A percentile compares a stretch with the other conserved stretches of the same genome.
These are phyloP conservation scores for Pelargonium nanum DNA, from an alignment of 345 rosid genomes.

Conservation along the genomic window DNA sequence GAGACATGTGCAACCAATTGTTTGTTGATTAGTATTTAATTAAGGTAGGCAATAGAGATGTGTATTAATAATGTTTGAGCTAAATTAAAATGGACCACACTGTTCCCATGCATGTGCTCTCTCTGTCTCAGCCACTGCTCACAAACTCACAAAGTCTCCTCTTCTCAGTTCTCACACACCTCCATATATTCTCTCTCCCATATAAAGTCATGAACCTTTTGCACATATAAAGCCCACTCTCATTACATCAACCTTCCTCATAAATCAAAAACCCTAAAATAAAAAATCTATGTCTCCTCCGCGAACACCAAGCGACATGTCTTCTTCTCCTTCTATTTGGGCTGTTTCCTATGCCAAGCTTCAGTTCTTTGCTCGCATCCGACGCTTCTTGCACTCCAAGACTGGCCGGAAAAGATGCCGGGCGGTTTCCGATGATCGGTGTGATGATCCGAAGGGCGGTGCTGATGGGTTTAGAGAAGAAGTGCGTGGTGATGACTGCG, in stretches of 20 bases:
- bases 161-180: not conserved
- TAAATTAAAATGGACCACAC: constrained; percentile 28
- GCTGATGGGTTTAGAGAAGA: not conserved
- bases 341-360: constrained; percentile 31
- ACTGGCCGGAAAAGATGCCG: constrained; percentile 23
- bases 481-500: constrained; percentile 1
- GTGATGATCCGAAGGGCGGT: not conserved
- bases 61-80: too few species aligned
- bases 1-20: too few species aligned
- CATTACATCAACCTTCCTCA: constrained; percentile 10
- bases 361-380: constrained; percentile 45
- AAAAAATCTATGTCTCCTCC: constrained; percentile 13
- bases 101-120: constrained; percentile 43
- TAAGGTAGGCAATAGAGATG: too few species aligned
- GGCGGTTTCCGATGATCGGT: constrained; percentile 14
- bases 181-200: constrained; percentile 15
- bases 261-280: not conserved
- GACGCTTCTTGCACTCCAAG: constrained; percentile 50
- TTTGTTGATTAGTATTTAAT: too few species aligned
- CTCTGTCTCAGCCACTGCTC: constrained; percentile 1
- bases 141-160: not conserved
- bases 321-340: constrained; percentile 18
- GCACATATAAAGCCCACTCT: constrained; percentile 6
- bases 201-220: not conserved
- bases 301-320: constrained; percentile 26